Evolutionary conservation across 2,329 filamentous ascomycete species (phyloP).

Genomic region (Chaetomiaceae sp.): DNA sequence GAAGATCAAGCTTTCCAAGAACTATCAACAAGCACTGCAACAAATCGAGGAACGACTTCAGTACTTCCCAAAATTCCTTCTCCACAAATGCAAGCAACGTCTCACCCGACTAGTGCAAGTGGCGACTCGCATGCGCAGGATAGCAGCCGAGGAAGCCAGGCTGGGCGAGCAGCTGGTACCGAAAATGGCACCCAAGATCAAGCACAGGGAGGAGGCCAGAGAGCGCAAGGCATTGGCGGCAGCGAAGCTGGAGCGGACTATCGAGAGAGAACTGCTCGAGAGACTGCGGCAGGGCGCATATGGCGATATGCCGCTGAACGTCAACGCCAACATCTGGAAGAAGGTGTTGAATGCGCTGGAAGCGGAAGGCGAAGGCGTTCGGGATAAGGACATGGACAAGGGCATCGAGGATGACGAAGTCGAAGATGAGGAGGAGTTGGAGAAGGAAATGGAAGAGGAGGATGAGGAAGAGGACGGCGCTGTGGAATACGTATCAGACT

Average conservation of each 20-base stretch:
- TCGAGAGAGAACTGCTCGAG: conserved; percentile 92
- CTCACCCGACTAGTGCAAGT: conserved; percentile 91
- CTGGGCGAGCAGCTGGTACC: conserved; percentile 85
- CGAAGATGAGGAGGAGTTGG: conserved; percentile 62
- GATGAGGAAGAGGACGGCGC: conserved; percentile 71
- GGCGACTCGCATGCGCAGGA: conserved; percentile 69
- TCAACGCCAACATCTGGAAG: conserved; percentile 94
- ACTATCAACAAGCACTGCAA: conserved; percentile 84
- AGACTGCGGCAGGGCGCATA: conserved; percentile 87
- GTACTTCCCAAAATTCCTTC: conserved; percentile 91
- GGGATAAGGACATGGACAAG: conserved; percentile 85
- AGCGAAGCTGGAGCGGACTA: conserved; percentile 91
- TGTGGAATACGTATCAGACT: conserved; percentile 90
- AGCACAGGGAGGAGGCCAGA: conserved; percentile 67
- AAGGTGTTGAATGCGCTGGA: conserved; percentile 91
- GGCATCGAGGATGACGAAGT: conserved; percentile 77
- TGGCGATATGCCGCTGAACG: conserved; percentile 89
- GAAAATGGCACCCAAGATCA: conserved; percentile 86
- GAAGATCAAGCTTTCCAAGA: conserved; percentile 79
- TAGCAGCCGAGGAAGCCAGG: conserved; percentile 84
- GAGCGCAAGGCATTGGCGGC: conserved; percentile 68
- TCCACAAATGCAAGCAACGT: conserved; percentile 73
- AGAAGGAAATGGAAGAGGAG: conserved; percentile 59
- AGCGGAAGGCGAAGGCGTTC: conserved; percentile 73
- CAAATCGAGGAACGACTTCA: conserved; percentile 82